A percentile compares a stretch with the other conserved stretches of the same genome.
phyloP scores from a whole-genome alignment of 108 stramenopile genomes.

The Conticribra guillardii region DNA sequence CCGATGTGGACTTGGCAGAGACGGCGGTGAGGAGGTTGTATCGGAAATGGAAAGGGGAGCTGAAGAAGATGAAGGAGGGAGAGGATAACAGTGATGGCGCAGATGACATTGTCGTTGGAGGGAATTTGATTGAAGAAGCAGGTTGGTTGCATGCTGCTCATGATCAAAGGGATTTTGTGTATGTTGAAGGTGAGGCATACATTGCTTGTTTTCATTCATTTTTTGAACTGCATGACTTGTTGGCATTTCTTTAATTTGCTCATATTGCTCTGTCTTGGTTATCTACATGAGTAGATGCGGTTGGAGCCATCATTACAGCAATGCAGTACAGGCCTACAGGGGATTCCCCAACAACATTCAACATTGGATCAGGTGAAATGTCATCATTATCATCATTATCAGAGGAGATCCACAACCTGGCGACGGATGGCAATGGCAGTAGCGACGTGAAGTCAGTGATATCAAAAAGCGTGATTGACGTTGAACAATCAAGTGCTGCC shows the following conservation, averaged over 20 bases:
- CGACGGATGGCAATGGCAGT: neutral
- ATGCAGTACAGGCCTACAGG: conserved; percentile 67
- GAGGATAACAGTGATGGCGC: neutral
- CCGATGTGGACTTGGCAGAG: conserved; percentile 43
- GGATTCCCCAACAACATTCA: conserved; percentile 47
- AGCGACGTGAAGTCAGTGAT: conserved; percentile 10
- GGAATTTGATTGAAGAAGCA: conserved; percentile 36
- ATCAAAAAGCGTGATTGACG: conserved; percentile 32
- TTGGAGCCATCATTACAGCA: conserved; percentile 70
- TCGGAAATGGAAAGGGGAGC: conserved; percentile 21
- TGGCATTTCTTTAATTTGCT: neutral
- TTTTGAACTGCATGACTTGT: neutral
- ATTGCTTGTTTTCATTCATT: neutral
- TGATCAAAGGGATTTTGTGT: conserved; percentile 59
- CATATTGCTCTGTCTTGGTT: neutral
- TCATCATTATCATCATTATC: conserved; percentile 24
- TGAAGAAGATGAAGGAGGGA: conserved; percentile 4
- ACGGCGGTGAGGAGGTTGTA: conserved; percentile 27
- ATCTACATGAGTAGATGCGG: conserved; percentile 47
- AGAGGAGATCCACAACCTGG: conserved; percentile 35
- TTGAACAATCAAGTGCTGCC: conserved; percentile 37
- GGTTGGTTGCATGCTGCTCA: conserved; percentile 33
- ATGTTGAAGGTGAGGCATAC: conserved; percentile 57
- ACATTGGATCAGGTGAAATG: conserved; percentile 48
- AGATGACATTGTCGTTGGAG: too few species aligned